A percentile compares a stretch with the other conserved stretches of the same genome.
phyloP scores from a whole-genome alignment of 2,329 filamentous ascomycete genomes.

The Zymoseptoria brevis region DNA sequence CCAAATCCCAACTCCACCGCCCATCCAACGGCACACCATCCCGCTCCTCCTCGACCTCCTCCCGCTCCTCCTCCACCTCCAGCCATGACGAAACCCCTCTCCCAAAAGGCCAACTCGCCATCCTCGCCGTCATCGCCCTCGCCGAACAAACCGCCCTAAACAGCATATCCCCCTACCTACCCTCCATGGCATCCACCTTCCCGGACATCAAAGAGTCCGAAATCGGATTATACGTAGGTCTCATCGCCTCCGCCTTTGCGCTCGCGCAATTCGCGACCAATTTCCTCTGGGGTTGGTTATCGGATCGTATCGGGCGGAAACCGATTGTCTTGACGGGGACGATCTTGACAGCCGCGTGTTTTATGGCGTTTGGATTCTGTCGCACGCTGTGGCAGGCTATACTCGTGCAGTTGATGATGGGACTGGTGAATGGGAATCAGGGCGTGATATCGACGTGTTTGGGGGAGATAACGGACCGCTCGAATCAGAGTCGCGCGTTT shows the following conservation, averaged over 20 bases:
- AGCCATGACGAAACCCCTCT: constrained; percentile 59
- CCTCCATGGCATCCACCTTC: constrained; percentile 82
- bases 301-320: constrained; percentile 71
- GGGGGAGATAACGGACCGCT: constrained; percentile 89
- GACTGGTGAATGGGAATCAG: constrained; percentile 87
- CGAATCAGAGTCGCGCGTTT: constrained; percentile 88
- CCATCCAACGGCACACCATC: constrained; percentile 4
- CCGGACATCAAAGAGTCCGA: constrained; percentile 64
- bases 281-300: constrained; percentile 81
- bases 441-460: constrained; percentile 88
- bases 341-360: constrained; percentile 70
- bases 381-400: constrained; percentile 75
- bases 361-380: constrained; percentile 81
- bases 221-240: constrained; percentile 80
- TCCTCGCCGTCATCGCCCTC: constrained; percentile 81
- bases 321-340: constrained; percentile 78
- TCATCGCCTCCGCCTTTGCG: constrained; percentile 85
- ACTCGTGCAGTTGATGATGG: constrained; percentile 81
- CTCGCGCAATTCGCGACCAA: constrained; percentile 88
- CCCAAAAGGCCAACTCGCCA: constrained; percentile 70
- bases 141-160: constrained; percentile 95
- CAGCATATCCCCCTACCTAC: constrained; percentile 90
- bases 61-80: constrained; percentile 6
- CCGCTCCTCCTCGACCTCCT: constrained; percentile 8
- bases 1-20: neutral